Base-by-base conservation (phyloP, 192 early-diverging fungal genomes). In the Mortierella claussenii region DNA sequence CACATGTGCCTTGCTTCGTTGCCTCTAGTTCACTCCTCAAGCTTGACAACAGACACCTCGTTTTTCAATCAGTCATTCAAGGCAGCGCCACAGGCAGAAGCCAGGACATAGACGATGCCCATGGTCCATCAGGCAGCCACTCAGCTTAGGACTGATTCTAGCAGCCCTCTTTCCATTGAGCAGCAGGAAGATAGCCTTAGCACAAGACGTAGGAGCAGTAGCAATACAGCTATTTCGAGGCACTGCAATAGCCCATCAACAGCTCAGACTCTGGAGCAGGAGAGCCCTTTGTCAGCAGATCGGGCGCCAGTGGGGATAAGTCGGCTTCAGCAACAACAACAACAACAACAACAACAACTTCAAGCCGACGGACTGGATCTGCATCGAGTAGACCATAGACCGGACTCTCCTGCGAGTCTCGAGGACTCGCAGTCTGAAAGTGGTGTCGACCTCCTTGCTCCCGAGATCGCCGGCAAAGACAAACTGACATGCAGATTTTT, bases 361-460 rank as follows among this genome's bases (percentile, higher is more conserved):
- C 55, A 57, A 30, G 10, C 24, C 27, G 13, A 60, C 26, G 43
- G 44, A 33, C 20, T 44, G 0, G 57, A 60, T 36, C 34, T 31
- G 28, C 46, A 36, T 40, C 47, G 1, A 51, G 42, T 26, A 31
- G 42, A 54, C 8, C 62, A 42, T 37, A 46, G 65, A n/a, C 69
- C 69, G 13, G 69, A 74, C 49, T 74, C 69, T 3, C 69, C 69
- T 20, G 49, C 69, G 8, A 65, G 61, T 24, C 69, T 74, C 37
- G 69, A 74, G 40, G 69, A 74, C 45, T 74, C 69, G 20, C 48
- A 59, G 10, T 74, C 69, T 0, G 69, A 74, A 18, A 57, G 69
- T 24, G 49, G 69, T 0, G 15, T 43, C 33, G 69, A 74, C 37
- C 49, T 47, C 31, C 55, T 30, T 12, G 43, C 40, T 32, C n/a